A percentile compares a stretch with the other conserved stretches of the same genome.
phyloP scores from a whole-genome alignment of 2,329 filamentous ascomycete species.

The Cytospora paraplurivora region DNA sequence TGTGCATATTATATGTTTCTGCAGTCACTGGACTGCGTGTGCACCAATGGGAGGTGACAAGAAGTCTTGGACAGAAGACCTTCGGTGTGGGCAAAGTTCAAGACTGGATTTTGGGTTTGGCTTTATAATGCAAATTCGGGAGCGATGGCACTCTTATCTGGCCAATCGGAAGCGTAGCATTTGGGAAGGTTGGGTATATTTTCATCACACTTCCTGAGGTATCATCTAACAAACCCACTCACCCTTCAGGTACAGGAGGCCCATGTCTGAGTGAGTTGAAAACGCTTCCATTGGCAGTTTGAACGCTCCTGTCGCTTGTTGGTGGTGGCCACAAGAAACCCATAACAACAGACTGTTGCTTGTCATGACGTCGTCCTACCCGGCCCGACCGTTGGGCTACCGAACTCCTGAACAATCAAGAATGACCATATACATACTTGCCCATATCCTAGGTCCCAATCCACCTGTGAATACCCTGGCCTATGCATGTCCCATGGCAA shows the following conservation, averaged over 20 bases:
- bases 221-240: neutral
- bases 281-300: slow-evolving; percentile 10
- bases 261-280: neutral
- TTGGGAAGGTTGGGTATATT: slow-evolving; percentile 13
- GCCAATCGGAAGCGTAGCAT: slow-evolving; percentile 20
- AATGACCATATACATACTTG: neutral
- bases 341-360: slow-evolving; percentile 6
- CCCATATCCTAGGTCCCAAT: neutral
- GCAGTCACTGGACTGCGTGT: neutral
- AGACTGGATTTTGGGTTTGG: neutral
- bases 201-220: neutral
- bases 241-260: neutral
- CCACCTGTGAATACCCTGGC: neutral
- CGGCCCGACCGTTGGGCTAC: neutral
- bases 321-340: neutral
- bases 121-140: neutral
- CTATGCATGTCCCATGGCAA: neutral
- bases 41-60: neutral
- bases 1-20: slow-evolving; percentile 9
- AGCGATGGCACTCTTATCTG: neutral
- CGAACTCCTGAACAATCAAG: neutral
- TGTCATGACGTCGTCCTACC: slow-evolving; percentile 4
- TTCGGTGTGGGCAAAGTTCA: neutral
- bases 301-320: slow-evolving; percentile 18
- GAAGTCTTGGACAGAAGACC: neutral